Base-by-base conservation (phyloP, 768 basidiomycete species). In the Pulveroboletus ravenelii region DNA sequence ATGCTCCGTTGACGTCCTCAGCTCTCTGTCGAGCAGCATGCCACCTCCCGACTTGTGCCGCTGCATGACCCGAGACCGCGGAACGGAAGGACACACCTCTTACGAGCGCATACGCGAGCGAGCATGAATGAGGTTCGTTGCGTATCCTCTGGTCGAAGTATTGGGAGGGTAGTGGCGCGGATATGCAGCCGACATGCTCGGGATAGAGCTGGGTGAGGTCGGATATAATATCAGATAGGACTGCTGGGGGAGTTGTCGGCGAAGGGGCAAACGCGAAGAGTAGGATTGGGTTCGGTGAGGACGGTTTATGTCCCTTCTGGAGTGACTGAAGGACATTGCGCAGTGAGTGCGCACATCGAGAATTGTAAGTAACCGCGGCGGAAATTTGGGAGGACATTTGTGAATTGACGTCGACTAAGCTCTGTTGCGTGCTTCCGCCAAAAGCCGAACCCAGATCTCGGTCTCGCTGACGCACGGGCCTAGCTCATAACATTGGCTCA, bases 31-130 rank as follows among this genome's bases (percentile, higher is more conserved):
- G 75, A 71, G 52, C 78, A 15, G 84, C 75, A 61, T 86, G 84
- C 84, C 84, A 84, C 41, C 86, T 73, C 27, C 88, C 88, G 12
- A 89, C 86, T 58, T 85, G 83, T 3, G 76, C 65, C 14, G 78
- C 70, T n/a, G 70, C 65, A 41, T 71, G 71, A 10, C 88, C 87
- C 1, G 78, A 76, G 47, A 89, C 77, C 1, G 73, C 74, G 9
- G 86, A 87, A n/a, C 76, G 74, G 58, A 89, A 89, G 1, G 77
- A 67, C 1, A 72, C 67, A 10, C 76, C 76, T 8, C 61, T 45
- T 0, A 65, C 52, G 2, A 71, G 56, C 45, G 80, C 73, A 45
- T 85, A 78, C 1, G 80, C 84, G 8, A 87, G 60, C 20, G 84
- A 80, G 58, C 85, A 87, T 1, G 77, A 69, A 29, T 81, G 63